Evolutionary conservation across 2,329 filamentous ascomycete species (phyloP).

Genomic region (Coniella vitis): DNA sequence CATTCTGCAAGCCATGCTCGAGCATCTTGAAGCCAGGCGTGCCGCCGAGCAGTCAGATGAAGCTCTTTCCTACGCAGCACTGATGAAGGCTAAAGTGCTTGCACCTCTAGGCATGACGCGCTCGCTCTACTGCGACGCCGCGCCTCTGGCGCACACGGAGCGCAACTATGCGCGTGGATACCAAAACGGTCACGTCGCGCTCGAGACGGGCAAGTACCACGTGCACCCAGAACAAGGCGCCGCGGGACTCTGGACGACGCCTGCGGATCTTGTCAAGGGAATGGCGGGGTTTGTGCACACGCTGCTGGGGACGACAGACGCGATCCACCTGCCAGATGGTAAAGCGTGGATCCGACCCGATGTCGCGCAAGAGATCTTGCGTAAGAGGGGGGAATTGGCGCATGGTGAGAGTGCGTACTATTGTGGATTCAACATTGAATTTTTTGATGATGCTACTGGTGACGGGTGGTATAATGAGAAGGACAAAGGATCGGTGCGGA

Average conservation of each 20-base stretch:
- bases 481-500: slow-evolving; percentile 6
- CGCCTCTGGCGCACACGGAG: neutral
- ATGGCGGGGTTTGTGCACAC: slow-evolving; percentile 7
- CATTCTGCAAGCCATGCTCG: slow-evolving; percentile 11
- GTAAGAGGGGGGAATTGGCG: neutral
- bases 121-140: slow-evolving; percentile 9
- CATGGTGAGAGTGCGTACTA: slow-evolving; percentile 2
- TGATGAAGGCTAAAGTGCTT: slow-evolving; percentile 11
- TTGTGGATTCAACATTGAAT: slow-evolving; percentile 7
- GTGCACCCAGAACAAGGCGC: slow-evolving; percentile 12
- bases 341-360: slow-evolving; percentile 9
- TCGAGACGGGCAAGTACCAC: slow-evolving; percentile 6
- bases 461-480: neutral
- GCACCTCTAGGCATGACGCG: slow-evolving; percentile 8
- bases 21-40: neutral
- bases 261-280: slow-evolving; percentile 7
- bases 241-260: slow-evolving; percentile 11
- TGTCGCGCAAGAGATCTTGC: slow-evolving; percentile 2
- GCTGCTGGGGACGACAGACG: slow-evolving; percentile 1
- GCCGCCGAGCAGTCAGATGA: neutral
- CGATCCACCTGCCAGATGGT: neutral
- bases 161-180: slow-evolving; percentile 9
- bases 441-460: slow-evolving; percentile 1
- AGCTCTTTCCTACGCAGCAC: neutral
- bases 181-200: slow-evolving; percentile 2